Conservation (phyloP, 1,139 yeast species). For the Geotrichum candidum region DNA sequence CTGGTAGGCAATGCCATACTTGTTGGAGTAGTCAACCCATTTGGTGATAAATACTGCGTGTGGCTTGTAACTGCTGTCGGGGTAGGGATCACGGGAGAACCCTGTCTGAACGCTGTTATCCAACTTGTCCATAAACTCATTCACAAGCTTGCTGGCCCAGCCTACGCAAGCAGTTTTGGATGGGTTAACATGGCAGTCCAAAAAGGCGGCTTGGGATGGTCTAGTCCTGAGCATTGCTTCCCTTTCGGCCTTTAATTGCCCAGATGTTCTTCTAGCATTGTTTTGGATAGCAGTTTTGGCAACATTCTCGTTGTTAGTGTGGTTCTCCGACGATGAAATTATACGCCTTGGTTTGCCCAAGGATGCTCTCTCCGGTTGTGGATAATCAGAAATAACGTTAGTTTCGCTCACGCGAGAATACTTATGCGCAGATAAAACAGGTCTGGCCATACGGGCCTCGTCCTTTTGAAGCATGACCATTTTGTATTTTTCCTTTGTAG, state of each 20-base stretch:
- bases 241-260: not conserved
- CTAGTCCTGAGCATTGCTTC: not conserved
- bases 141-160: constrained; percentile 4
- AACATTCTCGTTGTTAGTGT: constrained; percentile 1
- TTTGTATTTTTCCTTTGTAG: constrained; percentile 80
- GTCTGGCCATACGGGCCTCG: constrained; percentile 18
- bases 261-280: constrained; percentile 1
- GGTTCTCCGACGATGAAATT: not conserved
- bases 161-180: constrained; percentile 4
- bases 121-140: not conserved
- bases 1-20: constrained; percentile 93
- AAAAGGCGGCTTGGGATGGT: not conserved
- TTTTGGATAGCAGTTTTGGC: constrained; percentile 11
- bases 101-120: not conserved
- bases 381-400: not conserved
- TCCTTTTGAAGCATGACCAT: constrained; percentile 40
- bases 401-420: not conserved
- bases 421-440: not conserved
- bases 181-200: constrained; percentile 9
- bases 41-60: constrained; percentile 58
- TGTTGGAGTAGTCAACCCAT: constrained; percentile 97
- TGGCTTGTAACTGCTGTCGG: constrained; percentile 9
- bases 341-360: constrained; percentile 10
- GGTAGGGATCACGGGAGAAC: not conserved
- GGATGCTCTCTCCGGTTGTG: not conserved